phyloP scores from a whole-genome alignment of 2,329 filamentous ascomycete species.

The Graphium sp. region DNA sequence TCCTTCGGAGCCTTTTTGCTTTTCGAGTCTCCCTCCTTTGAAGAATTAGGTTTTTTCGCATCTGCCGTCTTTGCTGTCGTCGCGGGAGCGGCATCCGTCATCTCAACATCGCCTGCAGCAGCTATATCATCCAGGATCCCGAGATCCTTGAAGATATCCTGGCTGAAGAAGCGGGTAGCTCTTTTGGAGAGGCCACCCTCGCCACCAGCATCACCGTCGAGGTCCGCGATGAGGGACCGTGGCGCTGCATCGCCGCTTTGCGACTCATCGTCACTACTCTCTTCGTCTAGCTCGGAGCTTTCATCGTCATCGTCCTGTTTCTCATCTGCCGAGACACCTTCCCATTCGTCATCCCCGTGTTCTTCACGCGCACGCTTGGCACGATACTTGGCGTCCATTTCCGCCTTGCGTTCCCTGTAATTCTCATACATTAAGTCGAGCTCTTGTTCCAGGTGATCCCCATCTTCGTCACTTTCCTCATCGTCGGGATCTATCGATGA shows the following conservation, averaged over 20 bases:
- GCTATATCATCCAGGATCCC: slow-evolving; percentile 33
- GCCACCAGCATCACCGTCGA: slow-evolving; percentile 23
- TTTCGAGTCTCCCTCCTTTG: slow-evolving; percentile 8
- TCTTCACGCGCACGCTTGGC: slow-evolving; percentile 78
- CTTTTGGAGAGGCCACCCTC: slow-evolving; percentile 50
- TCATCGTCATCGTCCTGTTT: slow-evolving; percentile 43
- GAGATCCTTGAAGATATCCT: slow-evolving; percentile 84
- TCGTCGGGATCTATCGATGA: slow-evolving; percentile 38
- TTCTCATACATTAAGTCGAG: slow-evolving; percentile 77
- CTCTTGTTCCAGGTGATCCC: slow-evolving; percentile 67
- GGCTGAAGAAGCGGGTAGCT: slow-evolving; percentile 79
- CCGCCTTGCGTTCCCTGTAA: slow-evolving; percentile 66
- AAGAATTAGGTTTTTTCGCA: too few species aligned
- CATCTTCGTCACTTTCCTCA: slow-evolving; percentile 65
- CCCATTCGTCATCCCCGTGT: slow-evolving; percentile 77
- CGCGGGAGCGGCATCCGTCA: slow-evolving; percentile 13
- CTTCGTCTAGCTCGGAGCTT: slow-evolving; percentile 35
- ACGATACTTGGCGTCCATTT: slow-evolving; percentile 69
- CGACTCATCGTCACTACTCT: slow-evolving; percentile 13
- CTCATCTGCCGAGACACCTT: slow-evolving; percentile 61
- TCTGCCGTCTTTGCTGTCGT: slow-evolving; percentile 11
- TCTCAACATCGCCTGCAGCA: slow-evolving; percentile 23
- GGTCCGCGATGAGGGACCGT: slow-evolving; percentile 16
- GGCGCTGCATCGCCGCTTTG: slow-evolving; percentile 15
- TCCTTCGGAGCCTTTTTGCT: slow-evolving; percentile 12